Evolutionary conservation across 2,329 filamentous ascomycete species (phyloP).

Genomic region (Scedosporium dehoogii): DNA sequence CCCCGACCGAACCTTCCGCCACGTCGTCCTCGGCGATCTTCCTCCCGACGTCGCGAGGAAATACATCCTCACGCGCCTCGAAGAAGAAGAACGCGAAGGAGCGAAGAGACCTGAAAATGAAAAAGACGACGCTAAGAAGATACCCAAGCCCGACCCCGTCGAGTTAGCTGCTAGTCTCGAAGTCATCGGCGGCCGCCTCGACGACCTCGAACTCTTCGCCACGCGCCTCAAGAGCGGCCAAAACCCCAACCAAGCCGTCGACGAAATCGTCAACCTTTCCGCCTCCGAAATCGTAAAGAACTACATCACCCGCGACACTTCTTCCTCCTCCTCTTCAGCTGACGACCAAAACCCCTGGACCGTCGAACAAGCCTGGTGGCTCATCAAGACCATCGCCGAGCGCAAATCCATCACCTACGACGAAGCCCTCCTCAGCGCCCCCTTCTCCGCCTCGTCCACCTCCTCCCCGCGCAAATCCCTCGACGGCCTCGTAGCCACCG

Average conservation of each 20-base stretch:
- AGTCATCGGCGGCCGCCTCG: conserved; percentile 80
- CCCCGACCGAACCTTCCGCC: conserved; percentile 83
- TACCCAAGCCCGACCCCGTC: conserved; percentile 35
- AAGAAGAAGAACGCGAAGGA: conserved; percentile 23
- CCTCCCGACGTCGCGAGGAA: conserved; percentile 77
- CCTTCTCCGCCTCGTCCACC: conserved; percentile 52
- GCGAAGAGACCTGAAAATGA: neutral
- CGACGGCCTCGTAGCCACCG: conserved; percentile 71
- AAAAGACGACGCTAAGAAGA: conserved; percentile 8
- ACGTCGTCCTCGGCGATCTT: conserved; percentile 77
- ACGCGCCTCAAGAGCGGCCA: conserved; percentile 82
- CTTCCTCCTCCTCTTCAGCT: conserved; percentile 6
- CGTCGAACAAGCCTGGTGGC: conserved; percentile 77
- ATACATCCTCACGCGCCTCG: conserved; percentile 78
- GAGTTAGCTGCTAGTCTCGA: conserved; percentile 77
- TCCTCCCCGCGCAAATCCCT: conserved; percentile 51
- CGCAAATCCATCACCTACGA: conserved; percentile 69
- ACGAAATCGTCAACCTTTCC: conserved; percentile 81
- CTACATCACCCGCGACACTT: conserved; percentile 50
- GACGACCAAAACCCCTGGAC: conserved; percentile 54
- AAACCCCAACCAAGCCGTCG: conserved; percentile 67
- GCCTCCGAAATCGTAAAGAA: conserved; percentile 89
- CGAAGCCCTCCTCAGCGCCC: conserved; percentile 66
- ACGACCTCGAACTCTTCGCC: conserved; percentile 90
- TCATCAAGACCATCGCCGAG: conserved; percentile 70